These are phyloP conservation scores for Pseudevernia furfuracea DNA, from an alignment of 495 filamentous ascomycete species.

Conservation along the genomic window DNA sequence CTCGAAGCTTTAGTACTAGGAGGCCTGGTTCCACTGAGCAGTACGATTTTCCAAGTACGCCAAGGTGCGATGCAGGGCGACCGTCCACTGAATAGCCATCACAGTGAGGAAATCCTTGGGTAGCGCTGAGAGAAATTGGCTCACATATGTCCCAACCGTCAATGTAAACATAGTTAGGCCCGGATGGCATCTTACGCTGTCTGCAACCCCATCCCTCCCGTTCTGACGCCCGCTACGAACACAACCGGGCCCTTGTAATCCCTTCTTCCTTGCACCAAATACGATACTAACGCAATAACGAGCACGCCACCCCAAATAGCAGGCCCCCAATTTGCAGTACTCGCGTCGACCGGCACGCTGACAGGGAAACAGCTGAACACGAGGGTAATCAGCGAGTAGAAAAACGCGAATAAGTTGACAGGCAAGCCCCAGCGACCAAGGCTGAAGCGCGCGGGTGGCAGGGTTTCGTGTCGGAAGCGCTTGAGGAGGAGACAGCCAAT, in stretches of 20 bases:
- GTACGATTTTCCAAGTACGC: no score
- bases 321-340: conserved; percentile 44
- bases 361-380: conserved; percentile 41
- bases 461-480: conserved; percentile 32
- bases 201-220: not conserved
- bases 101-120: no score
- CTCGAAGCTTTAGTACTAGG: no score
- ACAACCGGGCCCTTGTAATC: conserved; percentile 39
- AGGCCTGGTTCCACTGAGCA: no score
- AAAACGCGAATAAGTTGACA: conserved; percentile 28
- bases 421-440: conserved; percentile 38
- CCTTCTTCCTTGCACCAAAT: conserved; percentile 34
- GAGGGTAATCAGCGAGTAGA: conserved; percentile 38
- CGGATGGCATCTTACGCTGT: not conserved
- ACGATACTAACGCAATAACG: conserved; percentile 37
- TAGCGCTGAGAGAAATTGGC: no score
- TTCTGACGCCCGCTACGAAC: conserved; percentile 29
- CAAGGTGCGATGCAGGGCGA: no score
- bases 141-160: not conserved
- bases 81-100: no score
- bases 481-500: conserved; percentile 38
- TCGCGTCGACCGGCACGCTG: conserved; percentile 29
- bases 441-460: conserved; percentile 37
- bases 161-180: not conserved
- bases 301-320: conserved; percentile 39